Base-by-base conservation (phyloP, 2,329 filamentous ascomycete species). In the Hypoxylon sp. region DNA sequence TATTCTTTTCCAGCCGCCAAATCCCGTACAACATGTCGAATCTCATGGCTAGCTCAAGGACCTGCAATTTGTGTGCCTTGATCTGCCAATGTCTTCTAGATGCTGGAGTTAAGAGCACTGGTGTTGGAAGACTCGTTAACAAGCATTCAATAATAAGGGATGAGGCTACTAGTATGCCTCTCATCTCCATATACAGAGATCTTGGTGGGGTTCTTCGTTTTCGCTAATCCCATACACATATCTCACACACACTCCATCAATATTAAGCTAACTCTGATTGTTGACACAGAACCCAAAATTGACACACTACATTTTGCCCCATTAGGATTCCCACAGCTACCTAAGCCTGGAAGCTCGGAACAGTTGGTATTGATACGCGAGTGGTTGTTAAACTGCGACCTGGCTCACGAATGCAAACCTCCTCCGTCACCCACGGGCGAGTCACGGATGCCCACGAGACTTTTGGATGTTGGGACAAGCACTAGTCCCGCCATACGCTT, bases 331-430 rank as follows among this genome's bases (percentile, higher is more conserved):
- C 70, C 67, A 13, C 39, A 51, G 33, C 17, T 72, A 14, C 67
- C 59, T 19, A 14, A 60, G 13, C 31, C 47, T 9, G 44, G 39
- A 17, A 68, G 67, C 24, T 6, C 9, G 19, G 52, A 52, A 53
- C 56, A 71, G 31, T 51, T 65, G 19, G 17, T 6, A n/a, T 48
- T 70, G 2, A 56, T 70, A n/a, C 24, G 42, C 5, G 19, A 62
- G 26, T 70, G 70, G 67, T 29, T 72, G 2, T 37, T 11, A 14
- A 58, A 31, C 29, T 72, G 70, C 19, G 61, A 72, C 26, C 22
- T 56, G 9, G 26, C 19, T 10, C 67, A 70, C 29, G 24, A 39
- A 22, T 61, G 51, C 17, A 19, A 37, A 29, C 58, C 19, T 24
- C 42, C 24, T 11, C 22, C 17, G 5, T 11, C 24, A n/a, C 51